Base-by-base conservation (phyloP, 805 yeast species). In the Yamadazyma sp. region DNA sequence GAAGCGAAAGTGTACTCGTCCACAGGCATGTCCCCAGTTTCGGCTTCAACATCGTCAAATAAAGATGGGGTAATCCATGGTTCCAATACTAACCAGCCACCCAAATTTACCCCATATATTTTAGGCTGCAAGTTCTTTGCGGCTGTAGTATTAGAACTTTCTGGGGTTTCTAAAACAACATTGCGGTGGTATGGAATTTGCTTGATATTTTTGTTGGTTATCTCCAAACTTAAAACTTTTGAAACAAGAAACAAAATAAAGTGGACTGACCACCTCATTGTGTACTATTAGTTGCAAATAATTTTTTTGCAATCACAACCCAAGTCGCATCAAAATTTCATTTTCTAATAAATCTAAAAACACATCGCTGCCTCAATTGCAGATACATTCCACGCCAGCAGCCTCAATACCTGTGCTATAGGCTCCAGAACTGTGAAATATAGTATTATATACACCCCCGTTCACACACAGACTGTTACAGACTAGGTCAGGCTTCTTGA, bases 31-130 rank as follows among this genome's bases (percentile, higher is more conserved):
- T 53, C 32, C 2, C 40, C 37, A 12, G 37, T 41, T n/a, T 5
- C 9, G 5, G 30, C 12, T 23, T 44, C 39, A 9, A 44, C 42
- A 19, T 62, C 60, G 14, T 70, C 63, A 50, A 76, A 82, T 17
- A 82, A 53, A 1, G 80, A 71, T 1, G 90, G 88, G 0, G 82
- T 80, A 39, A 82, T 82, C 49, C 73, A 82, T 0, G 90, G 88
- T 53, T 82, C 88, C 10, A 82, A 60, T 0, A 82, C 77, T 17
- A 80, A 61, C 90, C 89, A 82, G 7, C 88, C 88, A 20, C 89
- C 90, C 10, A 82, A 33, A 19, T 47, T 37, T 6, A 54, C 52
- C 1, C 59, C 59, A 37, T 45, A 41, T 12, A 38, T 21, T 15
- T 32, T 32, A 10, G 32, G 29, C 17, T 16, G 9, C n/a, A 26